Base-by-base conservation (phyloP, 225 moss, liverwort and hornwort genomes). In the Asterella californica region DNA sequence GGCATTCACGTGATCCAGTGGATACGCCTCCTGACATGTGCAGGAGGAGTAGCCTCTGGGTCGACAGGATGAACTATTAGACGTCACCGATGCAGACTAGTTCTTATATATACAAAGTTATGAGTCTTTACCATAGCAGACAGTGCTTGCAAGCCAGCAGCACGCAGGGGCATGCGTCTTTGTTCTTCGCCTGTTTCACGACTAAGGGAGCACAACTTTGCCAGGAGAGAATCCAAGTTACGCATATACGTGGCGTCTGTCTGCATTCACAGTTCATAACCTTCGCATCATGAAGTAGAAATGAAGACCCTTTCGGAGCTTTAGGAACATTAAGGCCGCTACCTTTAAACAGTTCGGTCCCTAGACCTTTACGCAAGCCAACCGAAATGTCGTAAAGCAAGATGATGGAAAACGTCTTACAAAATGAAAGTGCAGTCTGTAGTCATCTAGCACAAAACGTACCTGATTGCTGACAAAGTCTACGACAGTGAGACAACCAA, bases 221-320 rank as follows among this genome's bases (percentile, higher is more conserved):
- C 84, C 72, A 90, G 70, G 27, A 97, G 83, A 17, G 81, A 87
- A 83, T 97, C 96, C 62, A 97, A 67, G 82, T 89, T 94, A n/a
- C 94, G 93, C 87, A 94, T 93, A 84, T 94, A 92, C 9, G 94
- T 91, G 49, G 91, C 87, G 80, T 97, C 96, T 68, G 88, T 87
- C 96, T 96, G 89, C 84, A 47, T 74, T 65, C 50, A 83, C n/a
- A 81, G 25, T n/a, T 83, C 52, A 81, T 2, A 70, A 11, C 15
- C 10, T 2, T 25, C 29, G 54, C 1, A 33, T 47, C 27, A 69
- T 42, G 19, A 19, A 17, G 29, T 12, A 71, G 46, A 71, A 12
- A 47, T 71, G 71, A 71, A 47, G 61, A 14, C 0, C 25, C 10
- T 29, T 46, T 25, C 47, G 8, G 11, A 12, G n/a, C 46, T 71